Base-by-base conservation (phyloP, 1,139 yeast species). In the Pichia norvegensis region DNA sequence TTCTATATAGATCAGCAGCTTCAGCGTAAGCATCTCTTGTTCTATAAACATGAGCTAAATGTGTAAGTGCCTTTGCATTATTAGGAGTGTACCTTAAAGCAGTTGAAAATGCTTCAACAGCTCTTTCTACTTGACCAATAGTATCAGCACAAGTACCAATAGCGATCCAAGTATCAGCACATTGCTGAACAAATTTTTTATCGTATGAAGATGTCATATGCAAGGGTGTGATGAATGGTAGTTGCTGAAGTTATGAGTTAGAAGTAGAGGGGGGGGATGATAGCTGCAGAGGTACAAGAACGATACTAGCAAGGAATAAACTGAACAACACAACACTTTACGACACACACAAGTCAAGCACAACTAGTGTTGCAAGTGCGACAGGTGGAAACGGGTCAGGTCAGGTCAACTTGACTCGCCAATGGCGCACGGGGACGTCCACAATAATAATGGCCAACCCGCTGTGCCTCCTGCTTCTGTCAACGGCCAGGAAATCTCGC, bases 161-260 rank as follows among this genome's bases (percentile, higher is more conserved):
- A 17, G 95, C 92, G 43, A 87, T 70, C 97, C 97, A 92, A 8
- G 96, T 85, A 47, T 88, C 94, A 4, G 90, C 85, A 29, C 92
- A 86, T 45, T 90, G 81, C 55, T 82, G 86, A 36, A 78, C 63
- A 41, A 63, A 59, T 40, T 60, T 57, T 16, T 56, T 56, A 43
- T 59, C 64, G 16, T 47, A 47, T 3, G 48, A 39, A 20, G 37
- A 19, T 16, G 37, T 35, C 37, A 35, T 35, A 10, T n/a, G 16
- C 33, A 7, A 9, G 13, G 21, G 36, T 17, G 21, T 4, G 16
- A 29, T n/a, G 16, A 7, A n/a, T 8, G 33, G 16, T 7, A 29
- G 33, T 14, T 6, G 16, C 33, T 10, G 33, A 11, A 8, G 29
- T 25, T 7, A 11, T 25, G 29, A 8, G 29, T 25, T 25, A 11